phyloP scores from a whole-genome alignment of 805 yeast genomes.

The Yamadazyma insecticola region DNA sequence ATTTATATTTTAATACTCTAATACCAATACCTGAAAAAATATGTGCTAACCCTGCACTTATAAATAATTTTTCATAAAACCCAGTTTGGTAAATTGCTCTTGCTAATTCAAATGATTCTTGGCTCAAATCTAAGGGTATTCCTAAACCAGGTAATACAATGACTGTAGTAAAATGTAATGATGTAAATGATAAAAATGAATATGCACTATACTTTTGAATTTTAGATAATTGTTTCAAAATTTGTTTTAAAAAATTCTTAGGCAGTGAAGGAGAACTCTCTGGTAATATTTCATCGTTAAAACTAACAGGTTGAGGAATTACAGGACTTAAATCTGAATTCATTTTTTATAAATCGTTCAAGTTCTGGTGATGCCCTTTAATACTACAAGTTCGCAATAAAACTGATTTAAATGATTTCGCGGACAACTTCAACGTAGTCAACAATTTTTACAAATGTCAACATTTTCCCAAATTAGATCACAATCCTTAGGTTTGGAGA shows the following conservation, averaged over 20 bases:
- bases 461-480: conserved; percentile 66
- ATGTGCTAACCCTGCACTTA: conserved; percentile 48
- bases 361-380: too few relatives aligned
- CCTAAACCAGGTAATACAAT: conserved; percentile 46
- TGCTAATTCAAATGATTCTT: conserved; percentile 55
- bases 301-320: too few relatives aligned
- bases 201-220: conserved; percentile 60
- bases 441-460: conserved; percentile 15
- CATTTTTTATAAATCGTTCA: too few relatives aligned
- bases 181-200: conserved; percentile 51
- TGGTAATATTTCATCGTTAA: too few relatives aligned
- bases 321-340: too few relatives aligned
- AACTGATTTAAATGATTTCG: too few relatives aligned
- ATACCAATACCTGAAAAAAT: conserved; percentile 48
- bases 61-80: conserved; percentile 46
- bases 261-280: too few relatives aligned
- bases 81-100: conserved; percentile 55
- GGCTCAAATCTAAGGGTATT: conserved; percentile 42
- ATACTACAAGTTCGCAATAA: too few relatives aligned
- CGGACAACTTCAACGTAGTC: too few relatives aligned
- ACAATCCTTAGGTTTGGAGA: conserved; percentile 66
- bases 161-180: conserved; percentile 54
- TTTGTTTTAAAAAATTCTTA: too few relatives aligned
- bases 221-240: too few relatives aligned
- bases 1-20: conserved; percentile 28